Conservation (phyloP, 768 basidiomycete genomes). For the Tulasnella sp. region DNA sequence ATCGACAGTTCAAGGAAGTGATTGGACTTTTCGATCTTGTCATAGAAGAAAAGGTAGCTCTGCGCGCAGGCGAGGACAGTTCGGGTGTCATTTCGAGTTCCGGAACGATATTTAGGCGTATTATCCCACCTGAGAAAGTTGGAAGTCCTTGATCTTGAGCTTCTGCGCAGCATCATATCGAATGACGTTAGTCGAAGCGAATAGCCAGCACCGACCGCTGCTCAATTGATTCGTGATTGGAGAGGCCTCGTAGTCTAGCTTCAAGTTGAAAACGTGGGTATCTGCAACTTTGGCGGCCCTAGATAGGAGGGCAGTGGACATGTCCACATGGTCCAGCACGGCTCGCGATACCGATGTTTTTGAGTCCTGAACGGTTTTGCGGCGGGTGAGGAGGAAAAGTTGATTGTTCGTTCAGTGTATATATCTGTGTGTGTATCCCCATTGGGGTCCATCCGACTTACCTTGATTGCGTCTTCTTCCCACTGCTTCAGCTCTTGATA, state of each 20-base stretch:
- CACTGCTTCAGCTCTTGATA: constrained; percentile 53
- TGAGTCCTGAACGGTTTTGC: constrained; percentile 11
- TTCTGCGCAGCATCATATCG: constrained; percentile 79
- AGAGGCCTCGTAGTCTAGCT: constrained; percentile 69
- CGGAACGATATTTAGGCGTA: neutral
- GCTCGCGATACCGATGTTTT: constrained; percentile 54
- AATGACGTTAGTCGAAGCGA: constrained; percentile 82
- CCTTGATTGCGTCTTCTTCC: constrained; percentile 41
- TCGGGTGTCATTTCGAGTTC: neutral
- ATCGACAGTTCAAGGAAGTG: constrained; percentile 87
- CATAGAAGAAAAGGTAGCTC: constrained; percentile 93
- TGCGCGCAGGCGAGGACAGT: constrained; percentile 27
- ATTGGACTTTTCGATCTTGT: constrained; percentile 88
- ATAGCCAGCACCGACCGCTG: constrained; percentile 92
- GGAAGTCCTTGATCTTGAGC: constrained; percentile 78
- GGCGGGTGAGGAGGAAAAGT: neutral
- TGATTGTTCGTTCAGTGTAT: neutral
- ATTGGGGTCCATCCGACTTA: neutral
- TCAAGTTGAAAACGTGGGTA: constrained; percentile 73
- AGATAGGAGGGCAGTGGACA: constrained; percentile 53
- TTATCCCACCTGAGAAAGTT: constrained; percentile 69
- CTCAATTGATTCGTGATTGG: constrained; percentile 83
- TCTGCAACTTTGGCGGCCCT: constrained; percentile 56
- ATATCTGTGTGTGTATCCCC: neutral
- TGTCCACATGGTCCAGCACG: constrained; percentile 60